Conservation (phyloP, 768 basidiomycete species). For the Crucibulum laeve region DNA sequence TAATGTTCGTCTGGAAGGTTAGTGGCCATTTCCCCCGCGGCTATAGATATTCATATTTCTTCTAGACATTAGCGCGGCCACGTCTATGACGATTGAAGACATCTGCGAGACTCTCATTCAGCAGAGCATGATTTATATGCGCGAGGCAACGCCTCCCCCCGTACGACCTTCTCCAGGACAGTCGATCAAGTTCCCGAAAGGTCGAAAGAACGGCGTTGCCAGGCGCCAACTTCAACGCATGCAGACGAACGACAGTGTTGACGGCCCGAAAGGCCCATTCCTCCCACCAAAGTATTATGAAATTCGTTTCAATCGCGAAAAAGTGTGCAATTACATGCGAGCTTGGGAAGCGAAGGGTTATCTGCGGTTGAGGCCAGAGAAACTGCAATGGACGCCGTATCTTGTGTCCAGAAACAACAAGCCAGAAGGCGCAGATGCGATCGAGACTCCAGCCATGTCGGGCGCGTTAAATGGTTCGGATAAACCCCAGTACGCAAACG, state of each 20-base stretch:
- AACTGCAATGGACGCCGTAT: slow-evolving; percentile 94
- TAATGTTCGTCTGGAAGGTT: slow-evolving; percentile 72
- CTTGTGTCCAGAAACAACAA: slow-evolving; percentile 48
- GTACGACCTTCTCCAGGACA: slow-evolving; percentile 72
- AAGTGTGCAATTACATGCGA: slow-evolving; percentile 60
- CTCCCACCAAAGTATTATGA: slow-evolving; percentile 67
- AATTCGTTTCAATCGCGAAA: slow-evolving; percentile 68
- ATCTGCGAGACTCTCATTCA: slow-evolving; percentile 69
- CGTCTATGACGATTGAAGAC: slow-evolving; percentile 91
- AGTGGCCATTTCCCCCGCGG: slow-evolving; percentile 13
- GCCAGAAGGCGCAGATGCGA: slow-evolving; percentile 7
- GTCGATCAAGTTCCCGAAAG: slow-evolving; percentile 69
- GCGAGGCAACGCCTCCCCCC: slow-evolving; percentile 44
- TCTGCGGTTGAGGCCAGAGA: slow-evolving; percentile 70
- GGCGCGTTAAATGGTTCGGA: background rate
- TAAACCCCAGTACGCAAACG: background rate
- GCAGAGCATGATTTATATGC: slow-evolving; percentile 68
- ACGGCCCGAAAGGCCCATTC: slow-evolving; percentile 45
- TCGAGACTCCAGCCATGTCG: background rate
- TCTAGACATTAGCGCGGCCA: slow-evolving; percentile 77
- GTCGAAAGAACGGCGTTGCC: slow-evolving; percentile 61
- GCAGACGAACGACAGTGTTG: slow-evolving; percentile 44
- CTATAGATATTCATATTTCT: slow-evolving; percentile 3
- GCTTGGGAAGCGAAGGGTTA: slow-evolving; percentile 80
- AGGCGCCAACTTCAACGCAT: slow-evolving; percentile 60